These are phyloP conservation scores for Rosa chinensis DNA, from an alignment of 306 rosid species.

Conservation along the genomic window DNA sequence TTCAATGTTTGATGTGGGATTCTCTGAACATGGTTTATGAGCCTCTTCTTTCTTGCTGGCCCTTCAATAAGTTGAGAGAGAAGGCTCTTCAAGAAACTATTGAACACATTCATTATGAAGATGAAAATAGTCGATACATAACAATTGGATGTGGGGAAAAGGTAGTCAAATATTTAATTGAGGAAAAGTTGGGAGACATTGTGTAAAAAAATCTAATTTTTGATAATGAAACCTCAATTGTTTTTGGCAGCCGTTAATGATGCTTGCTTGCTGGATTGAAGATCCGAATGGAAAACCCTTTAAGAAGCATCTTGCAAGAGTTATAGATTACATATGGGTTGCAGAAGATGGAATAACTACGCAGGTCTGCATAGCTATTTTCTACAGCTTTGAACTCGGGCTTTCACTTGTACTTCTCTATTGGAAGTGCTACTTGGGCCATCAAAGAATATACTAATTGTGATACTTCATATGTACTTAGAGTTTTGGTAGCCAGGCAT, in stretches of 20 bases:
- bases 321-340: conserved; percentile 27
- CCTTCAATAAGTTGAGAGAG: conserved; percentile 30
- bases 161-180: conserved; percentile 21
- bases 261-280: conserved; percentile 37
- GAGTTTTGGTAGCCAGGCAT: conserved; percentile 32
- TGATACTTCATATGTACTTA: not conserved
- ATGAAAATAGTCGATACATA: conserved; percentile 27
- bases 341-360: conserved; percentile 44
- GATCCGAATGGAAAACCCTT: conserved; percentile 31
- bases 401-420: not conserved
- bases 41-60: conserved; percentile 28
- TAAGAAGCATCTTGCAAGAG: conserved; percentile 36
- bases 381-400: not conserved
- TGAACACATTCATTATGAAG: conserved; percentile 34
- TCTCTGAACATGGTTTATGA: conserved; percentile 21
- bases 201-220: not conserved
- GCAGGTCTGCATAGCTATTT: conserved; percentile 19
- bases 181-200: not conserved
- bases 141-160: conserved; percentile 32
- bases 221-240: not conserved
- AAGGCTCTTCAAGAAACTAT: conserved; percentile 17
- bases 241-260: conserved; percentile 14
- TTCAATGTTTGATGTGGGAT: conserved; percentile 36
- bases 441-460: not conserved
- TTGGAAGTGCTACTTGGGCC: not conserved